Base-by-base conservation (phyloP, 148 eudicot genomes). In the Cornus suecica region DNA sequence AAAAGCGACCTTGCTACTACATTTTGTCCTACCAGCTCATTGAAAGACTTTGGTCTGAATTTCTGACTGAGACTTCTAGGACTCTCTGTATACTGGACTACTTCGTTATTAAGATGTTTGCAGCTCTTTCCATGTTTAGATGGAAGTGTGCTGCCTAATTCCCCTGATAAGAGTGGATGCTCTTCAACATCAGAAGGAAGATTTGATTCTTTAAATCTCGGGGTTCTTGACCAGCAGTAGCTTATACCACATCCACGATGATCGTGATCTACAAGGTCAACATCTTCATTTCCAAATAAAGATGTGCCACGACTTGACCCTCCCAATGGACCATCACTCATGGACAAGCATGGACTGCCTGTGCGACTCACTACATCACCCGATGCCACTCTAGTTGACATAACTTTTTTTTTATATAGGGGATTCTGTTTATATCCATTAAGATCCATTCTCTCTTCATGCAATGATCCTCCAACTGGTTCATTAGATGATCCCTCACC, bases 151-250 rank as follows among this genome's bases (percentile, higher is more conserved):
- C 80, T 81, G 65, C 87, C 85, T 25, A 65, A 71, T 76, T 77
- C 86, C 70, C 74, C 88, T 8, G 92, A 89, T 72, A 94, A 74
- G 65, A 94, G 77, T 27, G 97, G 95, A 63, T 72, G 87, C 48
- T 83, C 92, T 82, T 92, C 98, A 15, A 70, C 80, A 78, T 87
- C 86, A 77, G 83, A 84, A 64, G 80, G 81, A 69, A 82, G 80
- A 69, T 79, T 76, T 7, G 87, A 25, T 65, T 79, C 91, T 80
- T 88, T 81, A 14, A 82, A 85, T 69, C 86, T 86, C 5, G 92
- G 90, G 8, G 91, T 87, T 76, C 90, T 88, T 34, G 98, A 87
- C 94, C 94, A 95, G 77, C 99, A 95, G 52, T 90, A 85, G 64
- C 94, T 86, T 76, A 93, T 78, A 61, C 91, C 91, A 82, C 93